These are phyloP conservation scores for Russula sp. DNA, from an alignment of 768 basidiomycete genomes.

Conservation along the genomic window DNA sequence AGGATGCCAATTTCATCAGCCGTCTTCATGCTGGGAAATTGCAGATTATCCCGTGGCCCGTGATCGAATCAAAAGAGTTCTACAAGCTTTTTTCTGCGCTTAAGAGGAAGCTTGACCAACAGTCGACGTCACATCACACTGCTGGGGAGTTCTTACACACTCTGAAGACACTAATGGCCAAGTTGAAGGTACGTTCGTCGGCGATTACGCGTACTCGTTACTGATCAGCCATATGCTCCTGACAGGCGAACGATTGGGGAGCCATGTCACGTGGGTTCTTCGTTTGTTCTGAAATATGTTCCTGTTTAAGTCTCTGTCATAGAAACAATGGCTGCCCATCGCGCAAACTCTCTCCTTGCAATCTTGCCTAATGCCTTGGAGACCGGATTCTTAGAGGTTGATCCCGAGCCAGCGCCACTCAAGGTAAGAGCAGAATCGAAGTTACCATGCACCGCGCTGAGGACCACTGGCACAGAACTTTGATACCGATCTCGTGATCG, in stretches of 20 bases:
- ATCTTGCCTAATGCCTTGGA: constrained; percentile 42
- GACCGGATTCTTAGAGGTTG: constrained; percentile 40
- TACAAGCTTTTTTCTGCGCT: constrained; percentile 45
- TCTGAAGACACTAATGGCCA: constrained; percentile 61
- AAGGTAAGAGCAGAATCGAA: constrained; percentile 33
- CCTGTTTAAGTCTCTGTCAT: neutral
- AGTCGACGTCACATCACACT: constrained; percentile 40
- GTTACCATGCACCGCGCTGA: neutral
- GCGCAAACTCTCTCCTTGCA: constrained; percentile 32
- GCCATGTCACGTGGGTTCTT: constrained; percentile 47
- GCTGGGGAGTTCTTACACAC: constrained; percentile 51
- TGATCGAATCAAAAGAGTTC: constrained; percentile 56
- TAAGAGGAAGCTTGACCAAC: constrained; percentile 42
- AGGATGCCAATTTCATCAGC: constrained; percentile 56
- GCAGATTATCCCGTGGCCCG: constrained; percentile 58
- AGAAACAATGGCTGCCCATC: constrained; percentile 48
- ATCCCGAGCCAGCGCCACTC: constrained; percentile 40
- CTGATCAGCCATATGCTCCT: neutral
- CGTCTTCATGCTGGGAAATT: constrained; percentile 49
- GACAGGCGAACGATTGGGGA: constrained; percentile 58
- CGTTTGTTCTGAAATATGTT: neutral
- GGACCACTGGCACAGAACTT: constrained; percentile 35
- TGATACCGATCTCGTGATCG: constrained; percentile 41
- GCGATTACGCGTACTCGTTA: neutral
- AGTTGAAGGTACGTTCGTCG: constrained; percentile 42